A percentile compares a stretch with the other conserved stretches of the same genome.
Conservation (phyloP, 2,329 filamentous ascomycete genomes). For the Microdochium nivale region DNA sequence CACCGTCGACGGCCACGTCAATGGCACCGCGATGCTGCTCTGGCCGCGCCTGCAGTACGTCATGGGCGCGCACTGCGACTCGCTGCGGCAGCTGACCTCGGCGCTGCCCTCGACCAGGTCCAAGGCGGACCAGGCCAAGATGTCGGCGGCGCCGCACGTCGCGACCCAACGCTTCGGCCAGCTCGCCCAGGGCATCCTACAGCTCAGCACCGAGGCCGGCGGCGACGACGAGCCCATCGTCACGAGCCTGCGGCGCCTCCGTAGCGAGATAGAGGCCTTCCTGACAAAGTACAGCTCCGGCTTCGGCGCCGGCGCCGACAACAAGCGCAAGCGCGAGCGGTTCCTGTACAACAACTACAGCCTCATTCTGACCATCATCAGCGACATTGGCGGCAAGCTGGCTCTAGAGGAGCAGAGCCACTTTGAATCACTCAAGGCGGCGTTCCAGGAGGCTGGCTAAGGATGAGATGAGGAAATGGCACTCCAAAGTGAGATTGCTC, state of each 20-base stretch:
- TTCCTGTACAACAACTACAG: conserved; percentile 97
- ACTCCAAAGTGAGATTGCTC: too few relatives aligned
- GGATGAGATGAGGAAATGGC: background rate
- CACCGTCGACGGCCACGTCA: conserved; percentile 83
- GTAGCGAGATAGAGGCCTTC: conserved; percentile 77
- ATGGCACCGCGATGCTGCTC: conserved; percentile 88
- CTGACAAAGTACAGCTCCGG: conserved; percentile 67
- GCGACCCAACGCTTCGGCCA: conserved; percentile 94
- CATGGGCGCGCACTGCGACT: conserved; percentile 90
- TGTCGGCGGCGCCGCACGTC: conserved; percentile 79
- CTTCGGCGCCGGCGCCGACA: conserved; percentile 36
- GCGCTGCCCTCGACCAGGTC: conserved; percentile 36
- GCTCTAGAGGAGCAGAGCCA: conserved; percentile 66
- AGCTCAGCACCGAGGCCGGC: conserved; percentile 70
- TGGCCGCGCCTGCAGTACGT: conserved; percentile 94
- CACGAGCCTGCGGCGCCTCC: conserved; percentile 67
- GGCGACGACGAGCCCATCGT: conserved; percentile 91
- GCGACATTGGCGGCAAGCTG: conserved; percentile 65
- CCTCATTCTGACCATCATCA: conserved; percentile 85
- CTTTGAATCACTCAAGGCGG: conserved; percentile 59
- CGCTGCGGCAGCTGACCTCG: conserved; percentile 57
- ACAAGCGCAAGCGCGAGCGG: conserved; percentile 71
- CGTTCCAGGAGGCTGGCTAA: conserved; percentile 40
- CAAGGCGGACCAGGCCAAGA: conserved; percentile 44
- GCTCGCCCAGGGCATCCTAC: conserved; percentile 75